Base-by-base conservation (phyloP, 306 rosid genomes). In the Trichosanthes truncata region DNA sequence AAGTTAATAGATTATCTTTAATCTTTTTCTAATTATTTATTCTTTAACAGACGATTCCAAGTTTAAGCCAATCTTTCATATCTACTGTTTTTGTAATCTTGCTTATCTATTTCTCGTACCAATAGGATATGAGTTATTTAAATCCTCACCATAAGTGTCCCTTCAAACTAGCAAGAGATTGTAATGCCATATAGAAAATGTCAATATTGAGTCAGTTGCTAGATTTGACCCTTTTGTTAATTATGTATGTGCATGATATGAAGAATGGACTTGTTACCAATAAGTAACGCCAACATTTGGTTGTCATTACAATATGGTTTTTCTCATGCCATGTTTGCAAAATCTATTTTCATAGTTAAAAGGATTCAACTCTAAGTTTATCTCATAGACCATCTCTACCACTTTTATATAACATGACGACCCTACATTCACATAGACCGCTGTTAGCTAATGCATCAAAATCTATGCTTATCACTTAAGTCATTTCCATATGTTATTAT, bases 211-310 rank as follows among this genome's bases (percentile, higher is more conserved):
- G 51, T 67, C 33, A 68, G 48, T 21, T 4, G 52, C 33, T 38
- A n/a, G 74, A 68, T 68, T 38, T 40, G 74, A 68, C 74, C 74
- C 52, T 68, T 68, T 68, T 38, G 29, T 68, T 35, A 36, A 68
- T 68, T 1, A n/a, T 68, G 52, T 40, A 68, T 68, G 7, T 68
- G 51, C 31, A 68, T 4, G 33, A 20, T n/a, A 65, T 65, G 46
- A 65, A 65, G 48, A 33, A 65, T 65, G 46, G 73, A 65, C 69
- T 31, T 12, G 38, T 60, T 60, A 60, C 67, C 67, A 60, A 60
- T 13, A 26, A 60, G 26, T 60, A 60, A 60, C 38, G 31, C 38
- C 38, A 60, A 60, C 66, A 60, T 60, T 53, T 26, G 67, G 5
- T 11, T 60, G 13, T 60, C n/a, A 12, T 26, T 12, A 9, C 36